phyloP scores from a whole-genome alignment of 2,329 filamentous ascomycete genomes.

The Cladosporium sp. region DNA sequence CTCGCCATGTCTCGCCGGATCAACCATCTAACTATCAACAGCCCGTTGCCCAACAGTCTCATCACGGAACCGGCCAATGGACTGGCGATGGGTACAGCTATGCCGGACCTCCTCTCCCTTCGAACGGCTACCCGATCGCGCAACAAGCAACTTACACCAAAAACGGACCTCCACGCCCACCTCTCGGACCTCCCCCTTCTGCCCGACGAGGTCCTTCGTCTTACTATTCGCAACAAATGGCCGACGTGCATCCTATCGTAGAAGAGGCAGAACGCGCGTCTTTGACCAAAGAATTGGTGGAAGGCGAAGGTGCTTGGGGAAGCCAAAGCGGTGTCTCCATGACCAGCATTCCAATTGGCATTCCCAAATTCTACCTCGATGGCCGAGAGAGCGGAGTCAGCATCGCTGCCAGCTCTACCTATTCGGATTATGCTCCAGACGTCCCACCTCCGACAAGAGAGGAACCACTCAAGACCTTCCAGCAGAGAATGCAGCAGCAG shows the following conservation, averaged over 20 bases:
- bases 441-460: slow-evolving; percentile 4
- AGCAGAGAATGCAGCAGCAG: slow-evolving; percentile 20
- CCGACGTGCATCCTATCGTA: slow-evolving; percentile 50
- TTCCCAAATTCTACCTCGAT: slow-evolving; percentile 43
- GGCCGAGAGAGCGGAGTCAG: slow-evolving; percentile 29
- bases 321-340: slow-evolving; percentile 41
- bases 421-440: slow-evolving; percentile 5
- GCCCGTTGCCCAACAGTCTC: slow-evolving; percentile 25
- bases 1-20: slow-evolving; percentile 22
- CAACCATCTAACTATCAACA: slow-evolving; percentile 4
- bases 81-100: slow-evolving; percentile 31
- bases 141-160: slow-evolving; percentile 34
- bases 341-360: slow-evolving; percentile 48
- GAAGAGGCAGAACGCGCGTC: slow-evolving; percentile 49
- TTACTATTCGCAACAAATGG: slow-evolving; percentile 48
- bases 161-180: slow-evolving; percentile 39
- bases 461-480: slow-evolving; percentile 14
- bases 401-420: slow-evolving; percentile 16
- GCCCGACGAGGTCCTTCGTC: slow-evolving; percentile 49
- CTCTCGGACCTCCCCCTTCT: slow-evolving; percentile 51
- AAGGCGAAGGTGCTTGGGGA: background rate
- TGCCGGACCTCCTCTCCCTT: slow-evolving; percentile 7
- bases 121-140: slow-evolving; percentile 21
- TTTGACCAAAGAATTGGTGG: background rate
- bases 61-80: slow-evolving; percentile 35